Evolutionary conservation across 345 rosid species (phyloP).

Genomic region (Laguncularia racemosa): DNA sequence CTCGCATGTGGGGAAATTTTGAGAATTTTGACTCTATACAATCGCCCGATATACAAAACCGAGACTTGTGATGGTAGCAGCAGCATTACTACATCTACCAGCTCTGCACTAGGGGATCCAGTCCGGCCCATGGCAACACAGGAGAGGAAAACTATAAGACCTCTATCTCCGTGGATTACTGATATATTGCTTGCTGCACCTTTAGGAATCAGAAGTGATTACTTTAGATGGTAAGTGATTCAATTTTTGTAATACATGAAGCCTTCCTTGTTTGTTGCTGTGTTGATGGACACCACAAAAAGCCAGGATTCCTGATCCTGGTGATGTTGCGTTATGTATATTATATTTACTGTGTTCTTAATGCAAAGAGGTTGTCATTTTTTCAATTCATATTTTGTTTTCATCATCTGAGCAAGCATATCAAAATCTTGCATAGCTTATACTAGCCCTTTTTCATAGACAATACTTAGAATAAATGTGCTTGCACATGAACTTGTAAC

Average conservation of each 20-base stretch:
- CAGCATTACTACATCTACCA: constrained; percentile 36
- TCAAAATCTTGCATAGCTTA: too few relatives aligned
- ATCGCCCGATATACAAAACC: constrained; percentile 82
- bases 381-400: too few relatives aligned
- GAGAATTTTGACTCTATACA: constrained; percentile 93
- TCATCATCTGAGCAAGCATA: too few relatives aligned
- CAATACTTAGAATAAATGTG: too few relatives aligned
- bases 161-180: constrained; percentile 92
- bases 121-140: constrained; percentile 37
- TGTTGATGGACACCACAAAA: too few relatives aligned
- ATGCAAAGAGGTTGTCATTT: too few relatives aligned
- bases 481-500: too few relatives aligned
- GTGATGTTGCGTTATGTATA: background rate
- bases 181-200: constrained; percentile 95
- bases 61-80: constrained; percentile 42
- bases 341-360: background rate
- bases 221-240: constrained; percentile 83
- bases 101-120: constrained; percentile 33
- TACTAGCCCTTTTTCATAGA: too few relatives aligned
- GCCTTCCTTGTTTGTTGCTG: background rate
- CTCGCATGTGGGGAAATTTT: constrained; percentile 94
- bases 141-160: constrained; percentile 88
- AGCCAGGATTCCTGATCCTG: too few relatives aligned
- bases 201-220: constrained; percentile 88
- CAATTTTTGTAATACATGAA: background rate